phyloP scores from a whole-genome alignment of 257 asterid species.

The Solanum lycopersicoides region DNA sequence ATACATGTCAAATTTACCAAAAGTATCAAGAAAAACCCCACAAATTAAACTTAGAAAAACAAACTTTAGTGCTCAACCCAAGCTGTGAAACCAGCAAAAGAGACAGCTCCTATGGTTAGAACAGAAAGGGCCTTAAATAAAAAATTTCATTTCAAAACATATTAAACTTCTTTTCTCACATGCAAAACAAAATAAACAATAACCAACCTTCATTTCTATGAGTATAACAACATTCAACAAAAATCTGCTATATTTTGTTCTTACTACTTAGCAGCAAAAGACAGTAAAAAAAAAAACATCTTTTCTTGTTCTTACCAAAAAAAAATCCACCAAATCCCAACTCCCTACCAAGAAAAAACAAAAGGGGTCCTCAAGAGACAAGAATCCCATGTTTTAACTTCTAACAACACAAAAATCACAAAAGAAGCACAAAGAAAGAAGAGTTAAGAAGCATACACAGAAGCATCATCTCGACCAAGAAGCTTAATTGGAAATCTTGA shows the following conservation, averaged over 20 bases:
- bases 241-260: background rate
- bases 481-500: slow-evolving; percentile 16
- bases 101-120: background rate
- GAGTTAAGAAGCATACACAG: slow-evolving; percentile 18
- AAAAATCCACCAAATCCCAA: background rate
- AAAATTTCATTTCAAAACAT: background rate
- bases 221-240: background rate
- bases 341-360: background rate
- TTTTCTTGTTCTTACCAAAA: background rate
- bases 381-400: background rate
- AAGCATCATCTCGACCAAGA: slow-evolving; percentile 13
- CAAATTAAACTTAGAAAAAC: background rate
- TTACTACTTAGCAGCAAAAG: background rate
- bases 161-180: background rate
- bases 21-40: background rate
- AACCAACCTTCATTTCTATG: background rate
- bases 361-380: background rate
- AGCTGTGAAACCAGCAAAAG: background rate
- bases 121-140: background rate
- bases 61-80: background rate
- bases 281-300: no score
- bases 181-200: background rate
- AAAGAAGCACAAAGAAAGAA: background rate
- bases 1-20: background rate
- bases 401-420: background rate